Conservation (phyloP, 352 stramenopile species). For the Pythium phragmiticola region DNA sequence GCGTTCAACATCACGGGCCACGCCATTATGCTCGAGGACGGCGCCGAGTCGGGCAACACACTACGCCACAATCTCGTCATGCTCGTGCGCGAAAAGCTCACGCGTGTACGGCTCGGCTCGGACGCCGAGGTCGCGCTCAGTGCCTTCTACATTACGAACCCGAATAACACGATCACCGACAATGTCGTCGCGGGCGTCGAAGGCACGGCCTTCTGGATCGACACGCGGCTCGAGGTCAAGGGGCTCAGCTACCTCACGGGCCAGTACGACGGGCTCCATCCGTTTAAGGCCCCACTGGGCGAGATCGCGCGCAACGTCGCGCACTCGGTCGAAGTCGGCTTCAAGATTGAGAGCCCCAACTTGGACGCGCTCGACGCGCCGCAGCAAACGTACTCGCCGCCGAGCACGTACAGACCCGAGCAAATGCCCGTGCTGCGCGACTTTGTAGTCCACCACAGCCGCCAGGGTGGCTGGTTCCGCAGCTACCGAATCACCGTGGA, state of each 20-base stretch:
- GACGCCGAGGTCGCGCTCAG: slow-evolving; percentile 27
- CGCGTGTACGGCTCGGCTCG: slow-evolving; percentile 27
- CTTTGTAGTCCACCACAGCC: slow-evolving; percentile 37
- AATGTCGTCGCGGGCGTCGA: slow-evolving; percentile 43
- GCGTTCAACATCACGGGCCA: slow-evolving; percentile 49
- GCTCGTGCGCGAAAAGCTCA: slow-evolving; percentile 36
- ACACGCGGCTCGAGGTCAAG: slow-evolving; percentile 37
- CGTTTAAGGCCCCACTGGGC: slow-evolving; percentile 29
- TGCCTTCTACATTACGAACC: slow-evolving; percentile 51
- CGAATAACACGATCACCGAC: slow-evolving; percentile 45
- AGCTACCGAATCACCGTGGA: slow-evolving; percentile 31
- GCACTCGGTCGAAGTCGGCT: slow-evolving; percentile 29
- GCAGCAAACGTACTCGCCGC: slow-evolving; percentile 31
- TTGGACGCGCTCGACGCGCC: slow-evolving; percentile 29
- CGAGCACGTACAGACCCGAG: slow-evolving; percentile 34
- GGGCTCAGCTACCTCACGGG: slow-evolving; percentile 29
- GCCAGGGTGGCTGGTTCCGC: slow-evolving; percentile 40
- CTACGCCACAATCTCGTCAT: slow-evolving; percentile 54
- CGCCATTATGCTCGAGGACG: slow-evolving; percentile 60
- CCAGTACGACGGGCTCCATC: slow-evolving; percentile 30
- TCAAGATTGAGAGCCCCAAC: slow-evolving; percentile 37
- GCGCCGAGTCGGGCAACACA: slow-evolving; percentile 50
- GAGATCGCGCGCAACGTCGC: slow-evolving; percentile 31
- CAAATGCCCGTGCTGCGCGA: slow-evolving; percentile 29
- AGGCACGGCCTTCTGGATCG: slow-evolving; percentile 50